These are phyloP conservation scores for Globisporangium canariense DNA, from an alignment of 352 stramenopile genomes.

Conservation along the genomic window DNA sequence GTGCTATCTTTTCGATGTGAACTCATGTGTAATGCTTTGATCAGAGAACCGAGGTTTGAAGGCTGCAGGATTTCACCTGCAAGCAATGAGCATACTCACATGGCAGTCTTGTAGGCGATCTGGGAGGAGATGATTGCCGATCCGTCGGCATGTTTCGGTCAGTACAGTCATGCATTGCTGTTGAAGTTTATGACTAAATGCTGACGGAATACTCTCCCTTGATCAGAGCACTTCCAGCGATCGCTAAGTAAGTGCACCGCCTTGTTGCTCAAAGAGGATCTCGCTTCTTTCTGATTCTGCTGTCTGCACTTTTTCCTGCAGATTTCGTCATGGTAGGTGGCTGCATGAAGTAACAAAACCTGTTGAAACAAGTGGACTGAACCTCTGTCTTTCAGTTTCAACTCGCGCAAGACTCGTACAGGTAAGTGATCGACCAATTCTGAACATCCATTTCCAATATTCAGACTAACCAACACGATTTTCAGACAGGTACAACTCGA, in stretches of 20 bases:
- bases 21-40: neutral
- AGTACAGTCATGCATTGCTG: neutral
- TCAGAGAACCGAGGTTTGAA: conserved; percentile 12
- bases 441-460: no score
- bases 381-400: conserved; percentile 54
- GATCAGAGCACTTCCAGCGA: conserved; percentile 66
- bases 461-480: conserved; percentile 4
- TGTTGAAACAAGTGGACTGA: neutral
- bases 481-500: conserved; percentile 43
- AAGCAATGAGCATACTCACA: neutral
- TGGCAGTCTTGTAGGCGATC: conserved; percentile 44
- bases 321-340: conserved; percentile 72
- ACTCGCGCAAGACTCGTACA: conserved; percentile 76
- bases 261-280: neutral
- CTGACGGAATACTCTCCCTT: neutral
- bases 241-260: conserved; percentile 42
- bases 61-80: neutral
- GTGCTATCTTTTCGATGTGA: neutral
- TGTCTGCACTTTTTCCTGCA: conserved; percentile 15
- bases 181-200: neutral
- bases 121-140: conserved; percentile 89
- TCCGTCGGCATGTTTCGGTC: conserved; percentile 75
- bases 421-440: conserved; percentile 26
- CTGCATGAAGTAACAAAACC: neutral
- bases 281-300: neutral